Conservation (phyloP, 352 stramenopile species). For the Pythium aphanidermatum region DNA sequence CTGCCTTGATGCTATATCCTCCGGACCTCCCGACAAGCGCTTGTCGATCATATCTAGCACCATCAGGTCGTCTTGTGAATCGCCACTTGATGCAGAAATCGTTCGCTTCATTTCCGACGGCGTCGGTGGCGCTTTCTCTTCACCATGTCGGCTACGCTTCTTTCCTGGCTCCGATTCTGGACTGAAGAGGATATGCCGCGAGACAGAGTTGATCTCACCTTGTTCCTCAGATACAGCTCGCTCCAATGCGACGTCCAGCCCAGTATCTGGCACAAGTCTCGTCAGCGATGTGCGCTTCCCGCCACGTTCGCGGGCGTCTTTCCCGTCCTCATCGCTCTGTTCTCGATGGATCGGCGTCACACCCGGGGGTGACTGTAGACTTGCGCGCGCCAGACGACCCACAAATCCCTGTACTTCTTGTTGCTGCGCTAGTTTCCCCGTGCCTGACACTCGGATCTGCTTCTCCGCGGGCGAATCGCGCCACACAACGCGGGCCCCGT, state of each 20-base stretch:
- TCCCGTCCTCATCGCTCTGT: background rate
- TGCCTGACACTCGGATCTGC: slow-evolving; percentile 70
- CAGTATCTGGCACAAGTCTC: slow-evolving; percentile 3
- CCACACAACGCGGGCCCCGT: slow-evolving; percentile 53
- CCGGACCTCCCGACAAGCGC: slow-evolving; percentile 15
- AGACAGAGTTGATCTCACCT: slow-evolving; percentile 18
- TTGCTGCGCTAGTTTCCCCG: slow-evolving; percentile 54
- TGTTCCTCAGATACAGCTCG: too few species aligned
- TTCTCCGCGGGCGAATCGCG: slow-evolving; percentile 76
- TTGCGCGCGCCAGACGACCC: slow-evolving; percentile 47
- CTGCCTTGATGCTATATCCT: background rate
- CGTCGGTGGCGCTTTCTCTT: background rate
- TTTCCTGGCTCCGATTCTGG: slow-evolving; percentile 15
- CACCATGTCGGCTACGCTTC: background rate
- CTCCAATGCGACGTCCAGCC: background rate
- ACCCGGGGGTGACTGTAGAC: slow-evolving; percentile 27
- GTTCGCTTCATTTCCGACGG: background rate
- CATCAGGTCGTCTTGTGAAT: slow-evolving; percentile 59
- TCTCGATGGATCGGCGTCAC: slow-evolving; percentile 1
- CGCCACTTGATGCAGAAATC: slow-evolving; percentile 8
- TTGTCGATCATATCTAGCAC: slow-evolving; percentile 42
- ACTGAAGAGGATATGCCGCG: slow-evolving; percentile 50
- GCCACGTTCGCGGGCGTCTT: background rate
- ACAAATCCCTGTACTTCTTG: slow-evolving; percentile 71
- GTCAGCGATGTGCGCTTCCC: slow-evolving; percentile 20